phyloP scores from a whole-genome alignment of 2,329 filamentous ascomycete species.

The Neonectria hederae region DNA sequence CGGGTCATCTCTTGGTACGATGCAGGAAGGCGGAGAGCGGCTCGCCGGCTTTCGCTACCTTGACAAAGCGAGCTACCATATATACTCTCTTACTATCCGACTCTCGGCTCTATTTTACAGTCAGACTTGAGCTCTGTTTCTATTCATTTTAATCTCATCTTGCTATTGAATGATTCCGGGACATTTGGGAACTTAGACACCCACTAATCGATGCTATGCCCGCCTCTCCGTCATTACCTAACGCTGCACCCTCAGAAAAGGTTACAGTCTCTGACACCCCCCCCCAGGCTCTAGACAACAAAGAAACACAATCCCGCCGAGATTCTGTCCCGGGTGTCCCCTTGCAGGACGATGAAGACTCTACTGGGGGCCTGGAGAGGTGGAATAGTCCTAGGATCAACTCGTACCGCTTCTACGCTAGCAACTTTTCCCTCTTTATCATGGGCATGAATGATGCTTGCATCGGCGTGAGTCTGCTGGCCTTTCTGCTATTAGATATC shows the following conservation, averaged over 20 bases:
- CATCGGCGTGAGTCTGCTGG: slow-evolving; percentile 61
- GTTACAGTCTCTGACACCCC: background rate
- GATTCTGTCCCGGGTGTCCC: slow-evolving; percentile 3
- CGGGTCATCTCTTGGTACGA: slow-evolving; percentile 3
- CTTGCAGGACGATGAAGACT: slow-evolving; percentile 21
- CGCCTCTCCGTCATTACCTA: background rate
- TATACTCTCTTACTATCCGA: background rate
- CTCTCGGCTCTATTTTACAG: background rate
- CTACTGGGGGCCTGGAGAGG: slow-evolving; percentile 50
- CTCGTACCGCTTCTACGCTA: slow-evolving; percentile 65
- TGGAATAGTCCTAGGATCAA: slow-evolving; percentile 73
- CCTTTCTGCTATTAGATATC: background rate
- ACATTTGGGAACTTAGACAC: background rate
- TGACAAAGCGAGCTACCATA: background rate
- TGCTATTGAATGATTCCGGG: background rate
- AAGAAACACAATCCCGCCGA: background rate
- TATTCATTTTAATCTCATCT: background rate
- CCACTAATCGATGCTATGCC: background rate
- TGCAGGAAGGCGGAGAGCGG: background rate
- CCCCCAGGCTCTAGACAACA: background rate
- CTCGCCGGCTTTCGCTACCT: background rate
- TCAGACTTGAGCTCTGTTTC: background rate
- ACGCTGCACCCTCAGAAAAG: background rate
- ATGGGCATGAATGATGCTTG: slow-evolving; percentile 76
- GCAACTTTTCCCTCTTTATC: slow-evolving; percentile 70